Evolutionary conservation across 2,329 filamentous ascomycete species (phyloP), one percentile per base, ranked within the genome.

Genomic region (Microcyclospora pomicola): DNA sequence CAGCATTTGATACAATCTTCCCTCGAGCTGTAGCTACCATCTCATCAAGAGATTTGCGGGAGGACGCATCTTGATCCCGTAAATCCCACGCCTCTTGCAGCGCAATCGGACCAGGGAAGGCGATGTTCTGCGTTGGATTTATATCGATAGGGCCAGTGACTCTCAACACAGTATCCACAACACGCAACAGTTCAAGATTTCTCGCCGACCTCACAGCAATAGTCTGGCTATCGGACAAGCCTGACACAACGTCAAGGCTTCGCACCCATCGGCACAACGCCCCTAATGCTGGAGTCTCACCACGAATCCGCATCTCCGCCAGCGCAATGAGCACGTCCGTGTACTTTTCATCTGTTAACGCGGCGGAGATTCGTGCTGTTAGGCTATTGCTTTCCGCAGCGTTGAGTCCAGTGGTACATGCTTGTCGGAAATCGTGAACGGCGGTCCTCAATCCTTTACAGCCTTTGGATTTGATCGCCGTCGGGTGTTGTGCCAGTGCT

Each of bases 241-340:
- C 77, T 46, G 73, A 79, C 35, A 81, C 72, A 15, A 81, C 72
- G 49, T 82, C 78, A 16, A 82, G 61, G 50, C 81, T 77, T 40
- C 79, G 69, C 4, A 82, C 78, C 79, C 79, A 83, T 40, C 79
- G 72, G 54, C 77, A 82, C 6, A 82, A 58, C 1, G 78, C 76
- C 14, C 79, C 79, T 0, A 82, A 60, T 47, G 80, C 80, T 0
- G 78, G 78, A 13, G 72, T 68, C 43, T 82, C 69, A 2, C 66
- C 62, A n/a, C 77, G 64, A 13, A 82, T 74, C 24, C 71, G 67
- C 78, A 82, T 82, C 60, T 82, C 78, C 0, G 77, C 71, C 1
- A 83, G 67, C 11, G 81, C 53, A 12, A 82, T 68, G 36, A 68
- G 68, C 5, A 77, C 76, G n/a, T 82, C 77, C 9, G 65, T 66